Percentiles rank a stretch among this genome's conserved stretches.
Conservation (phyloP, 73 alveolate genomes). For the Paramecium sonneborni region DNA sequence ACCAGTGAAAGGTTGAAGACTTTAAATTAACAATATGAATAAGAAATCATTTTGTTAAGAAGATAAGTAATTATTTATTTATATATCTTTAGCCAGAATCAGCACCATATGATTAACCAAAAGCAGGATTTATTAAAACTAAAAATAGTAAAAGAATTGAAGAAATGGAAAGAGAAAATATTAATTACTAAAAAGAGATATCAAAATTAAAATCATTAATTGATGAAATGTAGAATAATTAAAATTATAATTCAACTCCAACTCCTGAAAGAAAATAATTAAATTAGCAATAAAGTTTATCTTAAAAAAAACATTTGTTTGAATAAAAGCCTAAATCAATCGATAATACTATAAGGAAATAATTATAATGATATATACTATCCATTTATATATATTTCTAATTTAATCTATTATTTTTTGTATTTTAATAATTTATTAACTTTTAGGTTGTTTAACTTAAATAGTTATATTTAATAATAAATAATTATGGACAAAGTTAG, state of each 20-base stretch:
- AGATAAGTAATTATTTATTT: neutral
- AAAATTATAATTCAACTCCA: conserved; percentile 28
- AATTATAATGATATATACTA: neutral
- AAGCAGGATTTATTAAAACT: conserved; percentile 27
- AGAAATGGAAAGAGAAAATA: conserved; percentile 33
- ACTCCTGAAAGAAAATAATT: neutral
- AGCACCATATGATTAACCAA: neutral
- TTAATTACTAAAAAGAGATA: conserved; percentile 1
- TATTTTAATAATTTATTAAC: too few relatives aligned
- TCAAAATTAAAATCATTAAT: neutral
- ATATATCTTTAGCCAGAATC: neutral
- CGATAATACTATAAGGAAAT: conserved; percentile 37
- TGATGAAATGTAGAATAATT: neutral
- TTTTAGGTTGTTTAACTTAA: too few relatives aligned
- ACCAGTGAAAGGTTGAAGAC: neutral
- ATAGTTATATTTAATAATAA: too few relatives aligned
- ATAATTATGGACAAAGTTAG: neutral
- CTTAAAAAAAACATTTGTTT: conserved; percentile 3
- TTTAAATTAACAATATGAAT: neutral
- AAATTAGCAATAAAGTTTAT: neutral
- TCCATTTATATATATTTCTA: neutral
- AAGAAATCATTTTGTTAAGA: conserved; percentile 15
- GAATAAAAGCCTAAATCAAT: conserved; percentile 52
- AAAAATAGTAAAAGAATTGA: neutral
- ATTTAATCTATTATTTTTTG: neutral